Base-by-base conservation (phyloP, 331 rosid species). In the Cucumis variabilis region DNA sequence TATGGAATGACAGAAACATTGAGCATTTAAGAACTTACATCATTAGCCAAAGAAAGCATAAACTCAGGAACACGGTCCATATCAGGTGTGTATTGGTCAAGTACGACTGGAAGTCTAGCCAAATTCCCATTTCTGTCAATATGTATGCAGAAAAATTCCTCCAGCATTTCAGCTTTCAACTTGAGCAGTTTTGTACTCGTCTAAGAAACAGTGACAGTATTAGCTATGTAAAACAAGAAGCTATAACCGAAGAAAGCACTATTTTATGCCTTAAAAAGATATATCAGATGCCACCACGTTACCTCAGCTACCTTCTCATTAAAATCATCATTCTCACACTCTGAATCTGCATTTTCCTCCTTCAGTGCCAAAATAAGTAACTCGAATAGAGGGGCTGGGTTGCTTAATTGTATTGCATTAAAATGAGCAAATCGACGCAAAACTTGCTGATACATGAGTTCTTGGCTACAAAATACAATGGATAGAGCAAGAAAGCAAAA, bases 361-460 rank as follows among this genome's bases (percentile, higher is more conserved):
- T 94, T 92, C 87, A 97, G 89, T 78, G 98, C 99, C 94, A 95
- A 86, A 87, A 91, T 89, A 77, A 95, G 87, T 92, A 94, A 91
- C 91, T 94, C 99, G 88, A 79, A 90, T 85, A 94, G 69, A 2
- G 96, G 95, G 85, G 95, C 96, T 44, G 98, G 98, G 79, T 93
- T 93, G 90, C 98, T 97, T 87, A 97, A 89, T 88, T 94, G 95
- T 75, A 97, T 97, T 44, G 98, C 98, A 88, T 93, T 95, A 88
- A 95, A 93, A 91, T 93, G 97, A 58, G 92, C 91, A 90, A 97
- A 95, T 67, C 97, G 95, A 83, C 92, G 93, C 85, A 95, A 88
- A 89, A 92, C 99, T 92, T 95, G 98, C 92, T 97, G 98, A 85
- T 97, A 97, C 95, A 97, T 97, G 83, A 97, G 98, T 90, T 97